phyloP scores from a whole-genome alignment of 768 basidiomycete species.

The Flagelloscypha sp. region DNA sequence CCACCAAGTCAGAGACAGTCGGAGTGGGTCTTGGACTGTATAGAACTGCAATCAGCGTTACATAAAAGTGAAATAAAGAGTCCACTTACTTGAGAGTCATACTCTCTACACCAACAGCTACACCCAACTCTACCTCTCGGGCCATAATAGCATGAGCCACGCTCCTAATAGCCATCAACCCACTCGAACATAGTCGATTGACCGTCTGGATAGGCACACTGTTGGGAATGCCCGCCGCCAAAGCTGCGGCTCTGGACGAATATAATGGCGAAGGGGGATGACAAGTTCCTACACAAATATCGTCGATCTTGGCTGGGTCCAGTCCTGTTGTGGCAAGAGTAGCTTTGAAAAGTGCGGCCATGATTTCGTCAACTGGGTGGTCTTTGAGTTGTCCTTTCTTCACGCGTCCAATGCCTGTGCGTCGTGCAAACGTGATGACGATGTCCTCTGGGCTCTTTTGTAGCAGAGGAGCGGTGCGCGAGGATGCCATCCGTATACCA shows the following conservation, averaged over 20 bases:
- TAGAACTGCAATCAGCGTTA: conserved; percentile 3
- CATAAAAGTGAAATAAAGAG: conserved; percentile 5
- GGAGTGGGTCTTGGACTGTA: conserved; percentile 69
- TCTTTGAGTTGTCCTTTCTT: conserved; percentile 94
- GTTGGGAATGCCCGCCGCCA: conserved; percentile 83
- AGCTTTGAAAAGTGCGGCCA: conserved; percentile 75
- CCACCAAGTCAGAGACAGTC: conserved; percentile 49
- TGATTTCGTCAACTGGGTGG: conserved; percentile 76
- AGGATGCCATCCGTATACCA: conserved; percentile 23
- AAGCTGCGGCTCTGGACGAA: conserved; percentile 77
- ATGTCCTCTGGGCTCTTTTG: conserved; percentile 76
- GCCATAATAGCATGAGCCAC: conserved; percentile 82
- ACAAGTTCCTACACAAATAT: conserved; percentile 81
- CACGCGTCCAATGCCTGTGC: conserved; percentile 81
- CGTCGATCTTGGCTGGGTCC: conserved; percentile 65
- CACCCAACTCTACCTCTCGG: conserved; percentile 78
- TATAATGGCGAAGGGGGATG: conserved; percentile 78
- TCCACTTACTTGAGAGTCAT: conserved; percentile 66
- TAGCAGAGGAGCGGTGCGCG: conserved; percentile 45
- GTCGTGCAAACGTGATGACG: conserved; percentile 82
- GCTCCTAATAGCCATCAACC: conserved; percentile 85
- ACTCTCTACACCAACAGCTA: conserved; percentile 79
- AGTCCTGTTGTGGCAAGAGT: conserved; percentile 58
- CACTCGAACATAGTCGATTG: conserved; percentile 91
- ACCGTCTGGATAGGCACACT: conserved; percentile 83